phyloP scores from a whole-genome alignment of 1,284 basidiomycete species.

The Malassezia dermatis region DNA sequence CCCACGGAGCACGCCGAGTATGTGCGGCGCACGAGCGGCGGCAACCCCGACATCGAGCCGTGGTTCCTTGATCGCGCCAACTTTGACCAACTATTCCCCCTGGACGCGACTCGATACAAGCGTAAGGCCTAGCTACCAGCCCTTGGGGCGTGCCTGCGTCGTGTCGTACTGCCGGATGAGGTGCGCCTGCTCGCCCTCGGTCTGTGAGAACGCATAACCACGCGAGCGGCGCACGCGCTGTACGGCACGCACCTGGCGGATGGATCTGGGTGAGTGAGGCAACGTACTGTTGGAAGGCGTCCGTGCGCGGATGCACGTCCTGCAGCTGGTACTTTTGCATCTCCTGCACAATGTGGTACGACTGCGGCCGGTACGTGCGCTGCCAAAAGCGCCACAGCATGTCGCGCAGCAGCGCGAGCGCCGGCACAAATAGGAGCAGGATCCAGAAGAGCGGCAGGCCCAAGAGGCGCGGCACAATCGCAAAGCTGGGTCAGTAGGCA shows the following conservation, averaged over 20 bases:
- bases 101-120: conserved; percentile 14
- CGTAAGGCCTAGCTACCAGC: conserved; percentile 9
- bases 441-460: conserved; percentile 80
- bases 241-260: conserved; percentile 44
- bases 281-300: conserved; percentile 58
- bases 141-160: conserved; percentile 20
- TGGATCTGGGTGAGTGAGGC: conserved; percentile 23
- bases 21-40: neutral
- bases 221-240: conserved; percentile 43
- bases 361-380: conserved; percentile 75
- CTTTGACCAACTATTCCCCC: conserved; percentile 19
- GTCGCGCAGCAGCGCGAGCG: conserved; percentile 77
- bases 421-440: conserved; percentile 72
- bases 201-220: conserved; percentile 46
- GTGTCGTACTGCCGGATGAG: conserved; percentile 47
- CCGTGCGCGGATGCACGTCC: conserved; percentile 90
- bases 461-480: conserved; percentile 80
- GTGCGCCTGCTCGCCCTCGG: conserved; percentile 39
- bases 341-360: conserved; percentile 96
- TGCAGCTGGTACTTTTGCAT: conserved; percentile 83
- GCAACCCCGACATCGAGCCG: conserved; percentile 7
- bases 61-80: conserved; percentile 19
- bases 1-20: conserved; percentile 7
- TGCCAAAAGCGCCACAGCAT: conserved; percentile 42
- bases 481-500: conserved; percentile 37